Evolutionary conservation across 495 filamentous ascomycete species (phyloP), one percentile per base, ranked within the genome.

Genomic region (Neurospora sp.): DNA sequence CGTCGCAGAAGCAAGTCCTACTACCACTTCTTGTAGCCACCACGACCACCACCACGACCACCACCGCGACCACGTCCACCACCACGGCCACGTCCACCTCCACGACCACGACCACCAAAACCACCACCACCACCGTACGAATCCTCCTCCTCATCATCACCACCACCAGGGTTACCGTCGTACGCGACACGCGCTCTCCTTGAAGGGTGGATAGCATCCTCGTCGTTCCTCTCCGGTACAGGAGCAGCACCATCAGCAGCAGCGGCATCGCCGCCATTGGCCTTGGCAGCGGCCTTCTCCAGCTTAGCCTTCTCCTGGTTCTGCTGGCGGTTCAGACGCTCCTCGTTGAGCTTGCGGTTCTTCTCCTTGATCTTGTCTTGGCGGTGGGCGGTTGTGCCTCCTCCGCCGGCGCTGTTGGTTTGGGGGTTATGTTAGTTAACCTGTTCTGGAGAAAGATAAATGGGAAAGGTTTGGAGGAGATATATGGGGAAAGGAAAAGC

Each of bases 311-410:
- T 80, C 76, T 87, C 88, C 75, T 85, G 81, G 68, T 80, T 82
- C 74, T 85, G 80, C 39, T 81, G 80, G 53, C 83, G 82, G 59
- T 85, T 80, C 68, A 86, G 85, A 53, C 94, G 87, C 85, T 97
- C 89, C 75, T 96, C 93, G 74, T 92, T 87, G 37, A 98, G 86
- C 83, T 94, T 94, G 76, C 87, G 85, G 82, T 98, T 99, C 71
- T 77, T 97, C 12, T 85, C 85, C 75, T 87, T 83, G 78, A 99
- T 90, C 84, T 95, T 97, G 65, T 88, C 85, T 76, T 86, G 88
- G 74, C 96, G 86, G 65, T 85, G 78, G 53, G 88, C 84, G 38
- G 88, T 92, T 78, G 94, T 97, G 61, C 91, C 92, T 53, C 96
- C 96, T 20, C 94, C 94, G 59, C 93, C 94, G 69, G 88, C 91